These are phyloP conservation scores for Pleurotus citrinopileatus DNA, from an alignment of 768 basidiomycete genomes.

Conservation along the genomic window DNA sequence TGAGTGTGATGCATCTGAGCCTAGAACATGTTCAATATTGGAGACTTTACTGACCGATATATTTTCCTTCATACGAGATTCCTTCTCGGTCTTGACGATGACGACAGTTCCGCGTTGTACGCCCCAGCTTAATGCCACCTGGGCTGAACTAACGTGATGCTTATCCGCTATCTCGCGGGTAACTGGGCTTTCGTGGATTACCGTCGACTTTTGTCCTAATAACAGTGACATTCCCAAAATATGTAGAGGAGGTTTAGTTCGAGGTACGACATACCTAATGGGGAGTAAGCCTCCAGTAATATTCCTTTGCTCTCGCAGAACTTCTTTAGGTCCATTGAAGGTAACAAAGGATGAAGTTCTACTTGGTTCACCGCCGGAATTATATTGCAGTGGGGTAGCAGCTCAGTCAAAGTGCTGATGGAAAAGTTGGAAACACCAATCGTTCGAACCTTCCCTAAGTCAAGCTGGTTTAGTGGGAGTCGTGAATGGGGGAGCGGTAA, in stretches of 20 bases:
- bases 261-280: conserved; percentile 30
- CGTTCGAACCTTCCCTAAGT: conserved; percentile 50
- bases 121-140: conserved; percentile 63
- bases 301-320: conserved; percentile 39
- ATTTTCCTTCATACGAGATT: conserved; percentile 47
- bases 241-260: not conserved
- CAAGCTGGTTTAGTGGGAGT: too few species aligned
- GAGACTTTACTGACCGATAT: conserved; percentile 37
- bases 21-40: too few species aligned
- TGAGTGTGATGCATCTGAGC: conserved; percentile 16
- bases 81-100: conserved; percentile 58
- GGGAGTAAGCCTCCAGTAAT: conserved; percentile 38
- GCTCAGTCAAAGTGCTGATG: conserved; percentile 32
- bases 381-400: conserved; percentile 34
- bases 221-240: not conserved
- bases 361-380: conserved; percentile 39
- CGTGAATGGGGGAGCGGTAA: conserved; percentile 2
- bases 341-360: conserved; percentile 40
- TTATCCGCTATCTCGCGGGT: not conserved
- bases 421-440: conserved; percentile 55
- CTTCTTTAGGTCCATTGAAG: conserved; percentile 32
- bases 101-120: conserved; percentile 58
- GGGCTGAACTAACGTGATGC: conserved; percentile 15
- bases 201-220: not conserved
- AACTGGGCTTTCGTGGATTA: conserved; percentile 1